Conservation (phyloP, 1,284 basidiomycete genomes). For the Ustilago loliicola region DNA sequence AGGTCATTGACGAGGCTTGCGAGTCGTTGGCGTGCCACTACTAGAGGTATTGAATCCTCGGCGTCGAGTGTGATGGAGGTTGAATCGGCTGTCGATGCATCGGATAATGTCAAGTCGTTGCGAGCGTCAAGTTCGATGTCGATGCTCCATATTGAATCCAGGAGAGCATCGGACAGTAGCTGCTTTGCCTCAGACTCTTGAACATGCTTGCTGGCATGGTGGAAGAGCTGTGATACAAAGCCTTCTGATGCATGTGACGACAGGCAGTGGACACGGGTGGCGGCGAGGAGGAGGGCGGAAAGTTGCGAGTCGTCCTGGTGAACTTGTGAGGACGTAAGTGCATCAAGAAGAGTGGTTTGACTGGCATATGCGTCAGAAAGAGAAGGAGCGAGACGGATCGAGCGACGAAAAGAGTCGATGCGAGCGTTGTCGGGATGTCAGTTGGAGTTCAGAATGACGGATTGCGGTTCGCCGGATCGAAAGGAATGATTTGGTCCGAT, state of each 20-base stretch:
- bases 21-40: conserved; percentile 39
- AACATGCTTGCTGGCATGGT: neutral
- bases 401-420: conserved; percentile 11
- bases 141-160: conserved; percentile 63
- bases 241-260: conserved; percentile 14
- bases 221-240: conserved; percentile 9
- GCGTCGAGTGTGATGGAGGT: conserved; percentile 13
- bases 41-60: conserved; percentile 20
- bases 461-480: neutral
- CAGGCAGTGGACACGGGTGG: conserved; percentile 20
- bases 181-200: neutral
- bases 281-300: conserved; percentile 12
- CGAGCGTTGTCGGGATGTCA: conserved; percentile 20
- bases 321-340: conserved; percentile 1
- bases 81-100: neutral
- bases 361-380: conserved; percentile 4
- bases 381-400: neutral
- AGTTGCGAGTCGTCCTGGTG: conserved; percentile 10
- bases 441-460: conserved; percentile 4
- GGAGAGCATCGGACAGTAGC: conserved; percentile 33
- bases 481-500: neutral
- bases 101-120: conserved; percentile 31
- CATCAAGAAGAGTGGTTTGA: conserved; percentile 16
- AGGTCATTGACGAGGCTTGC: conserved; percentile 34
- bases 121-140: conserved; percentile 64